A percentile compares a stretch with the other conserved stretches of the same genome.
Evolutionary conservation across 164 flowering plant genomes (phyloP).

Genomic region (Amborella trichopoda): DNA sequence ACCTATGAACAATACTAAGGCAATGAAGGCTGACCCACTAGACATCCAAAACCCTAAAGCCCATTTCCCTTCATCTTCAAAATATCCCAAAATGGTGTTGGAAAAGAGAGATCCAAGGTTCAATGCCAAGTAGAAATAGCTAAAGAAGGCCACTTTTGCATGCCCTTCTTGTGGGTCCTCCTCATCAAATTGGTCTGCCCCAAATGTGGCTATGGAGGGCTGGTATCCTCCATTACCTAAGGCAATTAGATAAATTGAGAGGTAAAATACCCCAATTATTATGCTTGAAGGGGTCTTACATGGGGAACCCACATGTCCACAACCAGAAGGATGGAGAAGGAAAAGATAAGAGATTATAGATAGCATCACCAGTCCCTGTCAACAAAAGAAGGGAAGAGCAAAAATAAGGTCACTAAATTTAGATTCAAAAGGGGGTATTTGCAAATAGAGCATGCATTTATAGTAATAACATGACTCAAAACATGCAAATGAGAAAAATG

Average conservation of each 20-base stretch:
- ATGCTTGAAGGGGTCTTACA: slow-evolving; percentile 45
- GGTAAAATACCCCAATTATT: slow-evolving; percentile 46
- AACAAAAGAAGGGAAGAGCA: too few relatives aligned
- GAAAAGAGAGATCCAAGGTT: slow-evolving; percentile 88
- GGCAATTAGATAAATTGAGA: slow-evolving; percentile 68
- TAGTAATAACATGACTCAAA: too few relatives aligned
- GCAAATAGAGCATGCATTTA: too few relatives aligned
- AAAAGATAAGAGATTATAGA: slow-evolving; percentile 56
- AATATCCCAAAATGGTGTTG: slow-evolving; percentile 64
- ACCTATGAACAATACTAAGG: slow-evolving; percentile 49
- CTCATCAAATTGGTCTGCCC: slow-evolving; percentile 88
- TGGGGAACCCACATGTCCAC: slow-evolving; percentile 33
- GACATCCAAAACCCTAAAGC: slow-evolving; percentile 84
- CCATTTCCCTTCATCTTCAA: slow-evolving; percentile 86
- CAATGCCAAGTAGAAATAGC: slow-evolving; percentile 83
- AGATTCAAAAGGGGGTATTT: too few relatives aligned
- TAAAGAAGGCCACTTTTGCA: slow-evolving; percentile 77
- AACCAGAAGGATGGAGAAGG: slow-evolving; percentile 62
- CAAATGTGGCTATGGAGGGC: slow-evolving; percentile 88
- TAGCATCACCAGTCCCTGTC: slow-evolving; percentile 59
- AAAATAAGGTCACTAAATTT: too few relatives aligned
- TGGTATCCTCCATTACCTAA: slow-evolving; percentile 96
- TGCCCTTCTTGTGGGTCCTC: slow-evolving; percentile 50
- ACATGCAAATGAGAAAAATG: too few relatives aligned
- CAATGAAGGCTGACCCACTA: slow-evolving; percentile 53